A percentile compares a stretch with the other conserved stretches of the same genome.
Evolutionary conservation across 2,329 filamentous ascomycete genomes (phyloP).

Genomic region (Microcyclospora pomicola): DNA sequence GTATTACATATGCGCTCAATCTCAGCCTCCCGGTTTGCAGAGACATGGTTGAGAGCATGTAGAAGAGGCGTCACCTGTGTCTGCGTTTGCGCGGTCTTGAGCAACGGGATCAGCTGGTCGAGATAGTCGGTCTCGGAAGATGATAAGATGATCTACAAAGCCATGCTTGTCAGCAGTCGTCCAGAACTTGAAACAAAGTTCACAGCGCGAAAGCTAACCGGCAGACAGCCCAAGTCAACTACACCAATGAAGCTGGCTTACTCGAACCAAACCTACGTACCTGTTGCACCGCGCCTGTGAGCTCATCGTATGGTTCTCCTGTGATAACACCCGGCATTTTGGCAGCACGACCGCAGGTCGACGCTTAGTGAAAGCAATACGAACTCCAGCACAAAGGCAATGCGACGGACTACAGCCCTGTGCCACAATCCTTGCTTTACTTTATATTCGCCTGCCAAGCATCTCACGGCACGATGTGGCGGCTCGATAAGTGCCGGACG

Average conservation of each 20-base stretch:
- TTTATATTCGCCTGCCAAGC: no score
- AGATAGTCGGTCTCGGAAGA: slow-evolving; percentile 88
- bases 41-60: slow-evolving; percentile 66
- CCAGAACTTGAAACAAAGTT: background rate
- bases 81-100: slow-evolving; percentile 73
- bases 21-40: slow-evolving; percentile 72
- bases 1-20: slow-evolving; percentile 91
- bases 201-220: background rate
- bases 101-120: slow-evolving; percentile 84
- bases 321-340: slow-evolving; percentile 25
- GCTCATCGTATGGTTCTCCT: slow-evolving; percentile 32
- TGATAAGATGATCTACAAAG: slow-evolving; percentile 69
- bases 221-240: no score
- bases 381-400: no score
- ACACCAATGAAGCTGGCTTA: no score
- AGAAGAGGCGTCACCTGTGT: slow-evolving; percentile 53
- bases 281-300: slow-evolving; percentile 36
- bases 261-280: slow-evolving; percentile 19
- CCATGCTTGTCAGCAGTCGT: slow-evolving; percentile 6
- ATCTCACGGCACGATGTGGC: no score
- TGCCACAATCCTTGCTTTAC: no score
- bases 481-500: no score
- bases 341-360: background rate
- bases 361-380: no score
- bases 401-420: no score